Evolutionary conservation across 192 early-diverging fungal genomes (phyloP), one percentile per base, ranked within the genome.

Genomic region (Glomus cerebriforme): DNA sequence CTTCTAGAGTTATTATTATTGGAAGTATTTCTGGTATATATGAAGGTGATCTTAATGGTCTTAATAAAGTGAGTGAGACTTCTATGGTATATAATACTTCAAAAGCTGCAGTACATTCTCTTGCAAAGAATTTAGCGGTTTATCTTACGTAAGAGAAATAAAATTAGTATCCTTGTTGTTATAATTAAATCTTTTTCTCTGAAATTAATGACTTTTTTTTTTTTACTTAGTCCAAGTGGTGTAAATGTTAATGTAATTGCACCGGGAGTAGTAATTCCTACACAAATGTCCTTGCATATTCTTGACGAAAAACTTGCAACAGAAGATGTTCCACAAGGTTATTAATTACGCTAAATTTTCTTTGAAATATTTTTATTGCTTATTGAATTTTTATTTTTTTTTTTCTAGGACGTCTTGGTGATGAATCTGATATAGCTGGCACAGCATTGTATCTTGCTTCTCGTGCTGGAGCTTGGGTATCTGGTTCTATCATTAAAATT

Each of bases 1-100:
- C 96, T 13, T 86, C 91, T 1, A 84, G 90, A 27, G 90, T 97
- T n/a, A 96, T 97, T 83, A 95, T 96, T 78, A 92, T 96, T 73
- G 91, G 92, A 1, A 92, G 87, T 7, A 83, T 93, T 43, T 84
- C 88, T 17, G 90, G 91, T 10, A n/a, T 62, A 5, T 8, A 1
- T 22, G 73, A 59, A 60, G 54, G 54, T 10, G 58, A 64, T 29
- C 22, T 82, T 0, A 63, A 77, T 22, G 32, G 73, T 7, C 75
- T 85, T n/a, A 31, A 37, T 0, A 81, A 84, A 27, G 1, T 3
- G 1, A 24, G 35, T 34, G 4, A 12, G 9, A 86, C 89, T 19
- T 89, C 90, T 7, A 91, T 91, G 59, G 92, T 92, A 13, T 95
- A 95, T 78, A 89, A 91, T 62, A 87, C 89, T 27, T 92, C 92